Base-by-base conservation (phyloP, 192 early-diverging fungal species). In the Oehlia diaphana region DNA sequence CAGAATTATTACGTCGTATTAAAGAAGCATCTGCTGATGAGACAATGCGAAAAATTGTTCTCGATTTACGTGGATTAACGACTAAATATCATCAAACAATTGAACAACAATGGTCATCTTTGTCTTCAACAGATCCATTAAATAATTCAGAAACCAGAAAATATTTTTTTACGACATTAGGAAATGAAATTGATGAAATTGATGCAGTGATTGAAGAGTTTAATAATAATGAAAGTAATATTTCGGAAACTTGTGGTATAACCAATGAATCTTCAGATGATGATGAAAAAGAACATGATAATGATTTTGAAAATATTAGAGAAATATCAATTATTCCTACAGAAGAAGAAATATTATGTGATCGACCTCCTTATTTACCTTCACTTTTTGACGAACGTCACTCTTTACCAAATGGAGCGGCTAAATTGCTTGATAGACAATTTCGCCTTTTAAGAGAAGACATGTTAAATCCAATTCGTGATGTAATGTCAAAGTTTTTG, bases 381-480 rank as follows among this genome's bases (percentile, higher is more conserved):
- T 77, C 65, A 26, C 37, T 79, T n/a, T 69, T 73, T 4, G 80
- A 80, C 33, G 76, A 81, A 2, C 86, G 82, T 4, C 88, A 89
- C 76, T 89, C 84, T 76, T 65, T 90, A 2, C 77, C 81, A 3
- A 62, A 50, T 44, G 91, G 90, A 1, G 80, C 84, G 53, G 83
- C 79, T 3, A 84, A 86, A 5, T 82, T 88, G 23, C 26, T 91
- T 10, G 90, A 92, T 79, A 85, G 79, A 21, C 88, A 91, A 64
- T 92, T 91, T 74, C 88, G 90, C 0, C 79, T 92, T 9, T 82
- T 90, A 23, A 77, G 91, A 14, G 90, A 92, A 67, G 91, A 92
- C 35, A 80, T 90, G 79, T 69, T 91, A 37, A 76, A 80, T 10
- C 63, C 89, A 35, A 23, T 91, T 2, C 80, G 86, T 0, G 74